phyloP scores from a whole-genome alignment of 306 rosid genomes.

The Cucumis cinereus region DNA sequence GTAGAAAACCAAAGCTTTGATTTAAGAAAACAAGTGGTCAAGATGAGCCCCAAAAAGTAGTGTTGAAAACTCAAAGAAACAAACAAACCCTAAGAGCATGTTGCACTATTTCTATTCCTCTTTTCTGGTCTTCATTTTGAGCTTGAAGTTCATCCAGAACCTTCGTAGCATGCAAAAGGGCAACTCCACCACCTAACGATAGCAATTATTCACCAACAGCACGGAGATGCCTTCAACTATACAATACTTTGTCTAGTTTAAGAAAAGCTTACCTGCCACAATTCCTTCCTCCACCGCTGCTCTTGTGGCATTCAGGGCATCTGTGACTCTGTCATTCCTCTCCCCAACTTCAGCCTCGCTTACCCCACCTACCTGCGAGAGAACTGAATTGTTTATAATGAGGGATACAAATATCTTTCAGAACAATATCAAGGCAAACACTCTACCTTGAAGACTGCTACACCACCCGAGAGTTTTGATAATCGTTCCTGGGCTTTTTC shows the following conservation, averaged over 20 bases:
- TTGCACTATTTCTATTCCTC: conserved; percentile 78
- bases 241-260: not conserved
- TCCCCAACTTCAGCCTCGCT: conserved; percentile 92
- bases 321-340: conserved; percentile 94
- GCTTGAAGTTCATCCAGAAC: conserved; percentile 51
- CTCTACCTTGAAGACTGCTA: conserved; percentile 84
- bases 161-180: conserved; percentile 75
- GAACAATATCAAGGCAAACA: not conserved
- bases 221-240: not conserved
- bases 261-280: conserved; percentile 54
- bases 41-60: not conserved
- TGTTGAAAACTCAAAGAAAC: conserved; percentile 1
- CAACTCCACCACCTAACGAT: conserved; percentile 86
- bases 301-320: conserved; percentile 86
- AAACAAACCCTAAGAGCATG: conserved; percentile 68
- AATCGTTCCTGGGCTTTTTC: conserved; percentile 91
- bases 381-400: not conserved
- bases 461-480: conserved; percentile 88
- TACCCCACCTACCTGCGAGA: conserved; percentile 78
- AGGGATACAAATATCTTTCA: conserved; percentile 3
- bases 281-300: conserved; percentile 99
- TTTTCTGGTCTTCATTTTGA: conserved; percentile 64
- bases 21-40: not conserved
- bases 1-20: conserved; percentile 12
- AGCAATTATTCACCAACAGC: conserved; percentile 11